Evolutionary conservation across 1,284 basidiomycete species (phyloP), one percentile per base, ranked within the genome.

Genomic region (Heliocybe sulcata): DNA sequence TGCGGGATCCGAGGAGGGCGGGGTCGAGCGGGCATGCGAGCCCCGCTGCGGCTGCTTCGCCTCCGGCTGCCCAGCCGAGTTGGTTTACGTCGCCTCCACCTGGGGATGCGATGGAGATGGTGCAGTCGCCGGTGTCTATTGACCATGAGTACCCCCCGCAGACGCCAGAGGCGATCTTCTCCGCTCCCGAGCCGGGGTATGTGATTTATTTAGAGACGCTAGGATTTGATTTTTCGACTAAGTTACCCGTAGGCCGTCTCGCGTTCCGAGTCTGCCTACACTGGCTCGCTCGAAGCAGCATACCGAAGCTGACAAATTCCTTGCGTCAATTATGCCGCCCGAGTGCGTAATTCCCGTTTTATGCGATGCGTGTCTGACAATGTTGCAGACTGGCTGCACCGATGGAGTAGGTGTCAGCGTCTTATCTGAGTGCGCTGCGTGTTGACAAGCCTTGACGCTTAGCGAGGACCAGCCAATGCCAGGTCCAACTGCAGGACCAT

Each of bases 271-370:
- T n/a, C 3, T 16, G 16, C 38, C 38, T 42, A 6, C 38, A n/a
- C 8, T 16, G 6, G 38, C 38, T 12, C n/a, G n/a, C n/a, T n/a
- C n/a, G n/a, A 31, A 31, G 8, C 19, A 55, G 35, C 58, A 51
- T n/a, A 55, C 1, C 1, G 65, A 66, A 55, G 70, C 67, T 27
- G 67, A 73, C 22, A 56, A 57, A 2, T 77, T 78, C 54, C 61
- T 79, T 16, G 57, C 63, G 45, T 55, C 45, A 3, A 63, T 77
- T 4, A 77, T 77, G 75, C 74, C 73, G 19, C n/a, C 65, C 12
- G 65, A 61, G 77, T 79, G 54, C 58, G 72, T 66, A 6, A n/a
- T 2, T 45, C 4, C 22, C 29, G 54, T 45, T 50, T 31, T 31
- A 19, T 45, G 26, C 26, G 11, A 12, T 42, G 26, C 35, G 22